Evolutionary conservation across 2,329 filamentous ascomycete genomes (phyloP), one percentile per base, ranked within the genome.

Genomic region (Aureobasidium namibiae): DNA sequence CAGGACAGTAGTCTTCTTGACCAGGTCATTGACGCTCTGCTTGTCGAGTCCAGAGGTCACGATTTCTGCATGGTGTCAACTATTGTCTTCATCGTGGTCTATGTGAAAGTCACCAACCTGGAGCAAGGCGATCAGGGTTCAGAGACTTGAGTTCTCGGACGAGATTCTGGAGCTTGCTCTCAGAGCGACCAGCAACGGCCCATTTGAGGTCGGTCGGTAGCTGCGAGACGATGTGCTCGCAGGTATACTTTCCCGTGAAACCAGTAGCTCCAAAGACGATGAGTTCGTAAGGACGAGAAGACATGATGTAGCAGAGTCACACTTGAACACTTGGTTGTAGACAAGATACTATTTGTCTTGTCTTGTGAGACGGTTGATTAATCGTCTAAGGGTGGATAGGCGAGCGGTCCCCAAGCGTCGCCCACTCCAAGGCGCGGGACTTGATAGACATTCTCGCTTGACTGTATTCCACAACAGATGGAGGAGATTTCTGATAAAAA

Each of bases 101-200:
- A 11, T 1, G 13, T 33, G 31, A 16, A 29, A 9, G 11, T n/a
- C 6, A 48, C 8, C 50, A 80, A 89, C 87, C 83, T 68, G 91
- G 90, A 56, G 82, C 80, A 36, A 76, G 68, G 56, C 92, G 85
- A 70, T 95, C 85, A 2, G 85, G 78, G 69, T 88, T 88, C 61
- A 88, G 67, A 60, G 75, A 70, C 66, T 84, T 84, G 69, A 92
- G 80, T 58, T 89, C 83, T 56, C 84, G 76, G 8, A 85, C 83
- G 11, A 96, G 73, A 41, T 75, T 74, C 64, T 87, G 81, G 4
- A 97, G 80, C 72, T 96, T 96, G 50, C 79, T 76, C 50, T 80
- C 76, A n/a, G 89, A 92, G 26, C 92, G 87, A 31, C 92, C 92
- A 46, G 90, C 89, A 59, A 96, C 78, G 14, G 90, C 92, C 92